Percentiles rank a stretch among this genome's conserved stretches.
phyloP scores from a whole-genome alignment of 805 yeast genomes.

The Zygoascus flipseniorum region DNA sequence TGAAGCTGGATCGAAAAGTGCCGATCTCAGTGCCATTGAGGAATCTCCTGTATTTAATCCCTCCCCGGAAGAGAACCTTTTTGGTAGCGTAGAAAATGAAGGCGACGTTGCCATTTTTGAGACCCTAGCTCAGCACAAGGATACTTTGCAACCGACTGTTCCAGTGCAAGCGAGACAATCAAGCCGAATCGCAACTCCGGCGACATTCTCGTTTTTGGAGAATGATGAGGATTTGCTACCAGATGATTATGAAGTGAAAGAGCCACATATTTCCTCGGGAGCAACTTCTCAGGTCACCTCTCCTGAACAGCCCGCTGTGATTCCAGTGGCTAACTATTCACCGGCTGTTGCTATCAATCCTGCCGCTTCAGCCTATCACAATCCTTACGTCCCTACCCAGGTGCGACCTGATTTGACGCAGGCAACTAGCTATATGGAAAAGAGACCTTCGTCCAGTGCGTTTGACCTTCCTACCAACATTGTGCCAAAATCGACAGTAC shows the following conservation, averaged over 20 bases:
- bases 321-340: constrained; percentile 1
- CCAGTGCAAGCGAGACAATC: background rate
- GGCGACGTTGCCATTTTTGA: background rate
- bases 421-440: constrained; percentile 14
- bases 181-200: background rate
- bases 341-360: constrained; percentile 7
- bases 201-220: constrained; percentile 26
- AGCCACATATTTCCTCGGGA: constrained; percentile 2
- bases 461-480: constrained; percentile 29
- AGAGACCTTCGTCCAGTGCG: constrained; percentile 22
- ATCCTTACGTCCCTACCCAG: constrained; percentile 4
- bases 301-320: background rate
- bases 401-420: constrained; percentile 5
- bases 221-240: constrained; percentile 27
- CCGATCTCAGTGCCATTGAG: background rate
- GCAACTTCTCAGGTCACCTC: background rate
- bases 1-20: background rate
- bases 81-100: background rate
- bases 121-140: background rate
- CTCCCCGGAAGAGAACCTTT: background rate
- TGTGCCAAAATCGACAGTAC: constrained; percentile 20
- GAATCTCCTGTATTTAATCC: background rate
- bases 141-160: background rate
- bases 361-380: constrained; percentile 2
- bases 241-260: constrained; percentile 20